Conservation (phyloP, 2,329 filamentous ascomycete genomes). For the Fusarium sp. region DNA sequence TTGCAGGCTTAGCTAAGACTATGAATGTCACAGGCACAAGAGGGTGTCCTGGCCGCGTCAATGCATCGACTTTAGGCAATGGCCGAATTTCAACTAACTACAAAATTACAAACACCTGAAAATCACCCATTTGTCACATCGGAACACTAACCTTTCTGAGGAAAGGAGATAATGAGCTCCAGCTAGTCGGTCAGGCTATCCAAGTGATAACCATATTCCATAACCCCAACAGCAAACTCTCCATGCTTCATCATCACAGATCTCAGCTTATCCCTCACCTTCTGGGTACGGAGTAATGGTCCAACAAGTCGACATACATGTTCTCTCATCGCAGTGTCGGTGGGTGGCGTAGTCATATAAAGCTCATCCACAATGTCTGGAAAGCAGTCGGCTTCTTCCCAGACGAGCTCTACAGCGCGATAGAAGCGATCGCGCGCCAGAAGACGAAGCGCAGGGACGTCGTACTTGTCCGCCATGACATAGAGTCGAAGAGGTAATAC, state of each 20-base stretch:
- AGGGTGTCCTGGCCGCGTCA: not conserved
- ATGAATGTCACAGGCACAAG: not conserved
- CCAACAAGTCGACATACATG: conserved; percentile 35
- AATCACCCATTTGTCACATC: too few species aligned
- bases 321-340: conserved; percentile 21
- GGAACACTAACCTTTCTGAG: too few species aligned
- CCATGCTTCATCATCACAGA: conserved; percentile 25
- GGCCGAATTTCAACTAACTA: not conserved
- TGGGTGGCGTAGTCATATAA: conserved; percentile 10
- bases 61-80: not conserved
- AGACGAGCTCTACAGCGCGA: conserved; percentile 31
- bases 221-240: conserved; percentile 25
- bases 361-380: conserved; percentile 28
- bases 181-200: too few species aligned
- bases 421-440: conserved; percentile 51
- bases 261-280: conserved; percentile 11
- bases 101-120: too few species aligned
- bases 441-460: conserved; percentile 51
- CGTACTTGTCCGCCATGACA: conserved; percentile 55
- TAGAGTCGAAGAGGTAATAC: conserved; percentile 49
- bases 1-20: not conserved
- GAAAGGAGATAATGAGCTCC: too few species aligned
- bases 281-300: not conserved
- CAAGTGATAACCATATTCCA: conserved; percentile 7
- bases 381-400: conserved; percentile 17